Conservation (phyloP, 2,329 filamentous ascomycete genomes). For the Talaromyces funiculosus region DNA sequence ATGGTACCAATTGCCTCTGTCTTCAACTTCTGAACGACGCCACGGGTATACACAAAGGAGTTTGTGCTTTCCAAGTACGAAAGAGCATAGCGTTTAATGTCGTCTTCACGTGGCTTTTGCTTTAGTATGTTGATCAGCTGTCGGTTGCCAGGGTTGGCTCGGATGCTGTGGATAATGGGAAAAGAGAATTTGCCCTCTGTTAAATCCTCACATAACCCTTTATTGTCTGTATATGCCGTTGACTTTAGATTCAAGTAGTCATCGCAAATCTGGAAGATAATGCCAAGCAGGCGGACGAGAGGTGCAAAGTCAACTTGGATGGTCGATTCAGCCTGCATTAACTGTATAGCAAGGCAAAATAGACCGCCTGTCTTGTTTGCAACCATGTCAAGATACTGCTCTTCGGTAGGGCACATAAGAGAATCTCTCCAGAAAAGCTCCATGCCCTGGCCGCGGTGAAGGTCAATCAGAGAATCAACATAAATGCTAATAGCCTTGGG, state of each 20-base stretch:
- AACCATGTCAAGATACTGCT: conserved; percentile 24
- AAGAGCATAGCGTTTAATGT: conserved; percentile 6
- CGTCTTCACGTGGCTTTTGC: conserved; percentile 10
- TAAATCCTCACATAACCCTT: conserved; percentile 37
- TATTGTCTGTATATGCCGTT: conserved; percentile 25
- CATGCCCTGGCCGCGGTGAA: conserved; percentile 33
- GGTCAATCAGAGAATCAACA: conserved; percentile 25
- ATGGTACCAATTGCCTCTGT: not conserved
- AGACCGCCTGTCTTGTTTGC: conserved; percentile 22
- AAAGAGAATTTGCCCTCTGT: conserved; percentile 38
- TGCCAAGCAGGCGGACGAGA: conserved; percentile 18
- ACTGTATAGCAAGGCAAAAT: conserved; percentile 19
- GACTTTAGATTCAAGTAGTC: conserved; percentile 21
- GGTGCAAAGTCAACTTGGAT: conserved; percentile 16
- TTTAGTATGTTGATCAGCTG: conserved; percentile 8
- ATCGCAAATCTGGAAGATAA: conserved; percentile 23
- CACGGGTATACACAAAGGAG: conserved; percentile 3
- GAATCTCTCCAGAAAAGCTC: conserved; percentile 14
- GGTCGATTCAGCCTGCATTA: conserved; percentile 13
- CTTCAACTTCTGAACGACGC: not conserved
- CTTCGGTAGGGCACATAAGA: conserved; percentile 19
- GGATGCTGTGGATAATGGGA: conserved; percentile 23
- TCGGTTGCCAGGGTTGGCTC: conserved; percentile 1
- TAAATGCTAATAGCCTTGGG: conserved; percentile 31
- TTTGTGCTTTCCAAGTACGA: conserved; percentile 5